phyloP scores from a whole-genome alignment of 2,329 filamentous ascomycete genomes.

The Calonectria pteridis region DNA sequence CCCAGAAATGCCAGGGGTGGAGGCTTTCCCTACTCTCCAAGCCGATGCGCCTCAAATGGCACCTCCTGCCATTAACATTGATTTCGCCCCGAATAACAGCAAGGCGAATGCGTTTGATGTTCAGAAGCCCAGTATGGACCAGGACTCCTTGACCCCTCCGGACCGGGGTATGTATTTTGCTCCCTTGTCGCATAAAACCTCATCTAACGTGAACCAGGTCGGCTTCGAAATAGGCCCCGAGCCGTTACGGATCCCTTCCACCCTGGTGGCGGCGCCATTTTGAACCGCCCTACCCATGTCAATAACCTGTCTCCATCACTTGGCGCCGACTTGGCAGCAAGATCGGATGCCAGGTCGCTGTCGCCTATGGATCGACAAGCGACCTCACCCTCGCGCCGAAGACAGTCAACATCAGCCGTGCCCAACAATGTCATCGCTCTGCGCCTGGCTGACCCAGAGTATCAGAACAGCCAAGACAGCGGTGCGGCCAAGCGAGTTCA shows the following conservation, averaged over 20 bases:
- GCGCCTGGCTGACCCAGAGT: slow-evolving; percentile 88
- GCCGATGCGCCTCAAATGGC: slow-evolving; percentile 80
- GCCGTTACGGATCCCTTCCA: slow-evolving; percentile 73
- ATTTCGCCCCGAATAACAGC: slow-evolving; percentile 83
- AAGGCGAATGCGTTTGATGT: slow-evolving; percentile 55
- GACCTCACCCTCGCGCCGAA: slow-evolving; percentile 52
- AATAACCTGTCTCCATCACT: slow-evolving; percentile 65
- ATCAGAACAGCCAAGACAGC: slow-evolving; percentile 74
- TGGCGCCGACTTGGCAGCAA: slow-evolving; percentile 57
- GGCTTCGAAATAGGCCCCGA: slow-evolving; percentile 62
- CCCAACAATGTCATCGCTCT: slow-evolving; percentile 81
- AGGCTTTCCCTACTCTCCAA: slow-evolving; percentile 67
- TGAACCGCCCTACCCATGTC: slow-evolving; percentile 55
- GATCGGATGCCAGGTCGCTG: slow-evolving; percentile 66
- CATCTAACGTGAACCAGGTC: slow-evolving; percentile 53
- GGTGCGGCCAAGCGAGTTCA: slow-evolving; percentile 85
- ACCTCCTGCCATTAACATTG: slow-evolving; percentile 94
- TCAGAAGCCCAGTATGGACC: slow-evolving; percentile 73
- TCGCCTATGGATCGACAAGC: slow-evolving; percentile 70
- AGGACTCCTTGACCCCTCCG: slow-evolving; percentile 87
- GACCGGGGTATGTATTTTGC: slow-evolving; percentile 68
- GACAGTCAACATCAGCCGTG: slow-evolving; percentile 74
- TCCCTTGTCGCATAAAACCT: slow-evolving; percentile 12
- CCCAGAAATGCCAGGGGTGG: slow-evolving; percentile 55
- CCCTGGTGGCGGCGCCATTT: slow-evolving; percentile 56